phyloP scores from a whole-genome alignment of 129 eudicot genomes.

The Escallonia rubra region DNA sequence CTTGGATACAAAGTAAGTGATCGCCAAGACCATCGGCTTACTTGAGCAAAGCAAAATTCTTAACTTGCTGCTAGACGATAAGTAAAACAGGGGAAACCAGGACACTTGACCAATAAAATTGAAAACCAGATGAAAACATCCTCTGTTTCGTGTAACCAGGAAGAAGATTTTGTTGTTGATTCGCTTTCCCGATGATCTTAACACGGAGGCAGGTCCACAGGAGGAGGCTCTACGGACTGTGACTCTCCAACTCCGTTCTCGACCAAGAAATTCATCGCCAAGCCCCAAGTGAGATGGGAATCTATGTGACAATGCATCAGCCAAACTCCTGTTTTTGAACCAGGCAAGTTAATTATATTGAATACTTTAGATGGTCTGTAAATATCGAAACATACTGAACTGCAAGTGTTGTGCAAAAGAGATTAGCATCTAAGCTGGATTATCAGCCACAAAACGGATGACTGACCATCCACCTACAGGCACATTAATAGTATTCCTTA shows the following conservation, averaged over 20 bases:
- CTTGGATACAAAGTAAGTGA: background rate
- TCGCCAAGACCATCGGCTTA: background rate
- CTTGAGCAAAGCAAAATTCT: background rate
- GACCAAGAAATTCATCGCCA: slow-evolving; percentile 48
- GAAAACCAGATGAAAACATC: background rate
- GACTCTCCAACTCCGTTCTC: slow-evolving; percentile 47
- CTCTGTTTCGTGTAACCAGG: background rate
- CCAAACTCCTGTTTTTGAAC: slow-evolving; percentile 48
- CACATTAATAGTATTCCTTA: slow-evolving; percentile 51
- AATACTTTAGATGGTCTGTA: background rate
- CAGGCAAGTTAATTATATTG: slow-evolving; percentile 5
- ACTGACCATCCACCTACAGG: slow-evolving; percentile 78
- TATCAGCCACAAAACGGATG: slow-evolving; percentile 63
- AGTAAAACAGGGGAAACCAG: background rate
- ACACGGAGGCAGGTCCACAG: slow-evolving; percentile 45
- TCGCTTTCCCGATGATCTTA: background rate
- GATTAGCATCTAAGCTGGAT: slow-evolving; percentile 46
- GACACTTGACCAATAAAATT: background rate
- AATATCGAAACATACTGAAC: background rate
- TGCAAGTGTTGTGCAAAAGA: slow-evolving; percentile 23
- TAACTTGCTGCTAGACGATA: background rate
- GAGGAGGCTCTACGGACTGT: slow-evolving; percentile 35
- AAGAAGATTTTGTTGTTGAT: background rate
- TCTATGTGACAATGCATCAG: slow-evolving; percentile 68
- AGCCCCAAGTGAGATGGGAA: slow-evolving; percentile 53